Base-by-base conservation (phyloP, 1,284 basidiomycete genomes). In the Xerocomus minutiporus region DNA sequence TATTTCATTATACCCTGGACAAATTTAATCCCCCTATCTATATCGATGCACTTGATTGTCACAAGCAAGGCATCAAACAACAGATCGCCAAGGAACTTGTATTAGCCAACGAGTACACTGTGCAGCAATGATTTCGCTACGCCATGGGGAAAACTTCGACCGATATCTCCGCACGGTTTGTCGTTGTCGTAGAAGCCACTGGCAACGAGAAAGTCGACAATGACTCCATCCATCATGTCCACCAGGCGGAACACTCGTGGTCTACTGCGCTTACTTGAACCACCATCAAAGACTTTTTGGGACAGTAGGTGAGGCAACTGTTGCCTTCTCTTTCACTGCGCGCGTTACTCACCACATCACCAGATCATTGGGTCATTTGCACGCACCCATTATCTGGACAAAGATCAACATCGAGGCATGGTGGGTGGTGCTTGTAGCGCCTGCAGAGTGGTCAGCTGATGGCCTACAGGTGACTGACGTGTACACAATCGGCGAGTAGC, bases 361-460 rank as follows among this genome's bases (percentile, higher is more conserved):
- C n/a, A 35, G 36, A 17, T 36, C 4, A n/a, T 9, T 62, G 88
- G 88, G 35, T 91, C 88, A 1, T 91, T 92, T 72, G 83, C 88
- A 8, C 90, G 91, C 67, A 86, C 82, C 7, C 81, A 83, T 73
- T 20, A 20, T 20, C 20, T 20, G 20, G 20, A 20, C 20, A 20
- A 20, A 20, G 91, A 89, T 73, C 93, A 93, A 78, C 88, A 90
- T 52, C 85, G 87, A 68, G 91, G 89, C 43, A 90, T 93, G 86
- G 90, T 83, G 56, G 40, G 50, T 39, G 17, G 31, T 11, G 12
- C 13, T 45, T 23, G 25, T 23, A 23, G 13, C 25, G 17, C 35
- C 15, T 47, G 36, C 25, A 36, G 8, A 25, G 34, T 13, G 12
- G 28, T 28, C 8, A 23, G 12, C 32, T 53, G 25, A 57, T 51